Evolutionary conservation across 495 filamentous ascomycete genomes (phyloP).

Genomic region (Massariosphaeria phaeospora): DNA sequence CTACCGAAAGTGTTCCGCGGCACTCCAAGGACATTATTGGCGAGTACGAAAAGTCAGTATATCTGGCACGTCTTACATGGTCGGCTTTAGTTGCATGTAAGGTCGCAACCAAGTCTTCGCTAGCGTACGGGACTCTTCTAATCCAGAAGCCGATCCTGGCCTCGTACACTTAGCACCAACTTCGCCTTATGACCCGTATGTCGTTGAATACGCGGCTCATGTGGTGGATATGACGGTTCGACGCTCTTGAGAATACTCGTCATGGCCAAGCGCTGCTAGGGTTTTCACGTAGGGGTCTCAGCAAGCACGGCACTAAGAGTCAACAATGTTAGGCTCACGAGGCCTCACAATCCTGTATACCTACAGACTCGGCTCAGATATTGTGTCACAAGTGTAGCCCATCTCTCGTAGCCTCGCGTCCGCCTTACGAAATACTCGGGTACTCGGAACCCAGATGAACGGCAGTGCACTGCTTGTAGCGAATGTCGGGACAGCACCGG

Average conservation of each 20-base stretch:
- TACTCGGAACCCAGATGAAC: too few relatives aligned
- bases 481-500: conserved; percentile 10
- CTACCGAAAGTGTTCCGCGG: too few relatives aligned
- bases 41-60: too few relatives aligned
- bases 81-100: too few relatives aligned
- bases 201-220: conserved; percentile 9
- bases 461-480: conserved; percentile 12
- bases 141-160: not conserved
- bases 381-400: conserved; percentile 20
- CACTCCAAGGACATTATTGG: too few relatives aligned
- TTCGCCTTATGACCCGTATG: conserved; percentile 5
- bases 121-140: not conserved
- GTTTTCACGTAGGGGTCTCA: not conserved
- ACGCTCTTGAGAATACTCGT: not conserved
- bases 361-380: not conserved
- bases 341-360: not conserved
- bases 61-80: too few relatives aligned
- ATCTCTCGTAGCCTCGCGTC: conserved; percentile 1
- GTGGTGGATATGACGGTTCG: not conserved
- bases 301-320: conserved; percentile 16
- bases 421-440: too few relatives aligned
- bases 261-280: conserved; percentile 13
- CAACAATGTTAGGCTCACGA: not conserved
- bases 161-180: conserved; percentile 1
- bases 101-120: too few relatives aligned